Conservation (phyloP, 768 basidiomycete species). For the Chalciporus chontae region DNA sequence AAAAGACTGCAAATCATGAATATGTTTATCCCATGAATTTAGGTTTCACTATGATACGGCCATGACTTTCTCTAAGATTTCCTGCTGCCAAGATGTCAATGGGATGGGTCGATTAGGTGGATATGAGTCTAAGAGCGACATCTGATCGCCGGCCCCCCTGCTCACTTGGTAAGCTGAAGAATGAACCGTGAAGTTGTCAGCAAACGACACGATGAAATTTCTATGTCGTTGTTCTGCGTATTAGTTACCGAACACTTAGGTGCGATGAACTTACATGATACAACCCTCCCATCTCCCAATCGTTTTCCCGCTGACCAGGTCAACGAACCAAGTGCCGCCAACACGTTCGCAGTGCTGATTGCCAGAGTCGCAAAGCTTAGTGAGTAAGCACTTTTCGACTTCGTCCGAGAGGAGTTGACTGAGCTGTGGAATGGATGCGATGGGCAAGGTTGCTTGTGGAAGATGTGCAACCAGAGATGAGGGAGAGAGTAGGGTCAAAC, state of each 20-base stretch:
- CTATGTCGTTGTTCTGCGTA: constrained; percentile 32
- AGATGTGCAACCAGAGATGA: constrained; percentile 76
- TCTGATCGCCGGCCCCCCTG: constrained; percentile 38
- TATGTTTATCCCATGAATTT: constrained; percentile 18
- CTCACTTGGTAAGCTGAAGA: constrained; percentile 59
- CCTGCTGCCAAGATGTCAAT: constrained; percentile 54
- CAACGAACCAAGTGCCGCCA: constrained; percentile 73
- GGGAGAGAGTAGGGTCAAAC: constrained; percentile 73
- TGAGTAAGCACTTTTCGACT: constrained; percentile 65
- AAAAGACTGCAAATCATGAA: constrained; percentile 14
- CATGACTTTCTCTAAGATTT: constrained; percentile 42
- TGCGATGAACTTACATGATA: constrained; percentile 52
- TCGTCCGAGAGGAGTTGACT: constrained; percentile 74
- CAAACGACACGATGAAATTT: constrained; percentile 60
- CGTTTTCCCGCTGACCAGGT: constrained; percentile 55
- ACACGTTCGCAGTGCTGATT: constrained; percentile 47
- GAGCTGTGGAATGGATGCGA: constrained; percentile 75
- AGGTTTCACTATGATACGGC: constrained; percentile 15
- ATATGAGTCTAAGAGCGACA: constrained; percentile 40
- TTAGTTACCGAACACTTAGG: constrained; percentile 4
- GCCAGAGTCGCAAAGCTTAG: constrained; percentile 67
- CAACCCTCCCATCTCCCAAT: constrained; percentile 81
- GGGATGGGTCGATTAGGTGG: constrained; percentile 29
- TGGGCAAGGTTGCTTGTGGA: constrained; percentile 69
- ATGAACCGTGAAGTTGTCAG: constrained; percentile 45